phyloP scores from a whole-genome alignment of 108 stramenopile genomes.

The Asterionellopsis glacialis region DNA sequence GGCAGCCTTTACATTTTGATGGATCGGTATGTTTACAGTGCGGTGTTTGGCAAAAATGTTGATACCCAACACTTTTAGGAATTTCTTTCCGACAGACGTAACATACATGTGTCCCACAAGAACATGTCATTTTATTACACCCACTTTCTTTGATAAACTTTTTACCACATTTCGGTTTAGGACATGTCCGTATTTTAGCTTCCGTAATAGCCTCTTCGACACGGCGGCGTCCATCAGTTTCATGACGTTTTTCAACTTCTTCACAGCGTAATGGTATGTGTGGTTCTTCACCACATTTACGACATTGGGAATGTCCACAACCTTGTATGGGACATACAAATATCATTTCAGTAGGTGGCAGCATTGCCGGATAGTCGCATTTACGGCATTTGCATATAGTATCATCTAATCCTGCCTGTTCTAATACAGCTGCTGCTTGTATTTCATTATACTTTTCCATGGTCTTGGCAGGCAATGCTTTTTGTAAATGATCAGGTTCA shows the following conservation, averaged over 20 bases:
- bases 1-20: slow-evolving; percentile 56
- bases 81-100: slow-evolving; percentile 75
- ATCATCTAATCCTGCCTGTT: slow-evolving; percentile 42
- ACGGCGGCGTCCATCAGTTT: slow-evolving; percentile 58
- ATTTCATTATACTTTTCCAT: slow-evolving; percentile 81
- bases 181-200: slow-evolving; percentile 78
- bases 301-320: slow-evolving; percentile 75
- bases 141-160: slow-evolving; percentile 66
- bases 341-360: slow-evolving; percentile 35
- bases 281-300: slow-evolving; percentile 68
- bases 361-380: slow-evolving; percentile 70
- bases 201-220: slow-evolving; percentile 87
- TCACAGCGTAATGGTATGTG: slow-evolving; percentile 75
- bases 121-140: slow-evolving; percentile 87
- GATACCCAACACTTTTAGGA: slow-evolving; percentile 40
- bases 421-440: slow-evolving; percentile 39
- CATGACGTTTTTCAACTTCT: slow-evolving; percentile 60
- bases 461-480: slow-evolving; percentile 55
- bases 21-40: slow-evolving; percentile 59
- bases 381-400: slow-evolving; percentile 53
- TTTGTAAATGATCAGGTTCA: slow-evolving; percentile 42
- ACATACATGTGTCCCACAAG: slow-evolving; percentile 68
- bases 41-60: slow-evolving; percentile 79
- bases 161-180: slow-evolving; percentile 56
- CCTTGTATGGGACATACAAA: slow-evolving; percentile 55